Evolutionary conservation across 2,329 filamentous ascomycete species (phyloP), one percentile per base, ranked within the genome.

Genomic region (Trichoderma atrobrunneum): DNA sequence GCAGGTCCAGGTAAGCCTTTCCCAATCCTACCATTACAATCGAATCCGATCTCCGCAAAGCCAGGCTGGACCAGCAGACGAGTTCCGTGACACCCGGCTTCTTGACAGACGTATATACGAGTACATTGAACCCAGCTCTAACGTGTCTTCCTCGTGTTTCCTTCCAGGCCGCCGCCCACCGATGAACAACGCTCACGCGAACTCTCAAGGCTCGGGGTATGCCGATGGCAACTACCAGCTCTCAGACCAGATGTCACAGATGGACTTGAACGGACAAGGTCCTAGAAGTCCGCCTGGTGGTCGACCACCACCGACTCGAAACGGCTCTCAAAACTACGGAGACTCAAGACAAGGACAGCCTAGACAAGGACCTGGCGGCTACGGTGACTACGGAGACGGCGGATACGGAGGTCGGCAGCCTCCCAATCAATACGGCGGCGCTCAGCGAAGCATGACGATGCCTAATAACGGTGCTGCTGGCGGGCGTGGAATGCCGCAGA

Each of bases 391-490:
- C 63, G 54, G 76, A 61, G 79, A 79, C 60, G 66, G 36, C 66
- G 77, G 77, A 62, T 79, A 79, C 60, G 72, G 72, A 36, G 64
- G 21, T 21, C 56, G n/a, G 14, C 66, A 43, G 66, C 61, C 71
- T 12, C 75, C 70, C 3, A 73, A 80, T 51, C 82, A 83, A 7
- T 89, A 87, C 74, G 87, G 83, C 3, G 87, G 83, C 2, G 87
- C 87, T 10, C 77, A 81, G n/a, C 84, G 89, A 75, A 91, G 88
- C 72, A 88, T 87, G 85, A 91, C 89, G 6, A 88, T 90, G 87
- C 88, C 89, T 2, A 79, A 83, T 3, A 84, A 87, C 70, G 83
- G 85, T 12, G 84, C 82, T 8, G 81, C 82, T 61, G 78, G 21
- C 3, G 48, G 80, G 21, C 83, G 83, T 60, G 83, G 81, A 61